Evolutionary conservation across 139 green algal species (phyloP).

Genomic region (Coelastrella sp.): DNA sequence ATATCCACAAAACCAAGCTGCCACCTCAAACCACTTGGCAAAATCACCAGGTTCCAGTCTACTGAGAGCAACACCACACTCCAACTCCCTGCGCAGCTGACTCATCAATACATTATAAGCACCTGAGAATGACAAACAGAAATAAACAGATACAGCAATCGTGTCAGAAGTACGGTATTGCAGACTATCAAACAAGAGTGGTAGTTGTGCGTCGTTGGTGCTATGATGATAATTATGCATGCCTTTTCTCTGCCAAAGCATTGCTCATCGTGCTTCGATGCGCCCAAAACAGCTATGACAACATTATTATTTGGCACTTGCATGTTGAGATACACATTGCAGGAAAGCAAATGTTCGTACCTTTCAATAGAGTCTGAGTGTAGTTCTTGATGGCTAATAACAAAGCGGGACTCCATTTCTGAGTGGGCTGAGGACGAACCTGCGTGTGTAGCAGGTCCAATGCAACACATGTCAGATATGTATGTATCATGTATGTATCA

Average conservation of each 20-base stretch:
- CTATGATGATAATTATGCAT: too few relatives aligned
- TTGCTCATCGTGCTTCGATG: too few relatives aligned
- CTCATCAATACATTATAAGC: constrained; percentile 76
- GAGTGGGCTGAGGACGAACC: background rate
- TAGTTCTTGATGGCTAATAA: constrained; percentile 61
- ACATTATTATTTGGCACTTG: background rate
- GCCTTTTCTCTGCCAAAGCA: too few relatives aligned
- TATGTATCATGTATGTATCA: background rate
- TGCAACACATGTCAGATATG: background rate
- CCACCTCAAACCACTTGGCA: constrained; percentile 70
- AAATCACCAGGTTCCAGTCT: constrained; percentile 70
- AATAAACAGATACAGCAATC: background rate
- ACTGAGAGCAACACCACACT: constrained; percentile 71
- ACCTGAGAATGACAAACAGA: constrained; percentile 13
- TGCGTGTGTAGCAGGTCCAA: background rate
- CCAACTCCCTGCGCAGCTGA: constrained; percentile 55
- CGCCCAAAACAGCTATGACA: background rate
- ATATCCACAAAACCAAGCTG: constrained; percentile 72
- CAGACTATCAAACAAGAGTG: background rate
- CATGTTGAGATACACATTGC: too few relatives aligned
- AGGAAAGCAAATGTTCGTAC: background rate
- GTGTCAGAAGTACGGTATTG: too few relatives aligned
- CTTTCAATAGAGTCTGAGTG: constrained; percentile 64
- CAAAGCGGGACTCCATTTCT: constrained; percentile 8
- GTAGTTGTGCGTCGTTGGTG: background rate